These are phyloP conservation scores for Mercurialis annua DNA, from an alignment of 345 rosid species.

Conservation along the genomic window DNA sequence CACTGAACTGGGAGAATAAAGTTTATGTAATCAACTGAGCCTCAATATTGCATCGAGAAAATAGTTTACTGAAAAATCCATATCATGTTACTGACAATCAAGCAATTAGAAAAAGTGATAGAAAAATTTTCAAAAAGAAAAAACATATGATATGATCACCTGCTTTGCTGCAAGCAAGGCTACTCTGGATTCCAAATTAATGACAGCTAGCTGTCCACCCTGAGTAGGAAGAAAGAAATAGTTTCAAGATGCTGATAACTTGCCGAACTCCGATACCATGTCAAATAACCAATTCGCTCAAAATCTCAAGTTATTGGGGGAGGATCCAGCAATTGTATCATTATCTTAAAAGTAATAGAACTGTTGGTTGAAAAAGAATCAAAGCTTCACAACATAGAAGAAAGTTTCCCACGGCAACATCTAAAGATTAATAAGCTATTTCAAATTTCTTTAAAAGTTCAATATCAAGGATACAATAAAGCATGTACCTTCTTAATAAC, in stretches of 20 bases:
- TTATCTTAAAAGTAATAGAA: too few relatives aligned
- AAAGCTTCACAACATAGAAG: background rate
- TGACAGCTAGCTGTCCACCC: conserved; percentile 79
- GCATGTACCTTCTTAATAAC: conserved; percentile 58
- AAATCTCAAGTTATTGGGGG: too few relatives aligned
- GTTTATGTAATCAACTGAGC: too few relatives aligned
- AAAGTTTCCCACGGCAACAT: background rate
- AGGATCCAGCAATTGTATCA: too few relatives aligned
- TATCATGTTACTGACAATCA: too few relatives aligned
- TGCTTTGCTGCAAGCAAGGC: conserved; percentile 86
- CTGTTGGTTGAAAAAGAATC: background rate
- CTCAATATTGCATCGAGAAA: too few relatives aligned
- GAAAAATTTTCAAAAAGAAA: background rate
- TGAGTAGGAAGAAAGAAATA: conserved; percentile 22
- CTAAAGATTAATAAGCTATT: background rate
- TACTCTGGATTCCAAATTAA: conserved; percentile 75
- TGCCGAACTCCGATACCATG: background rate
- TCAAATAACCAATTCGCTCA: too few relatives aligned
- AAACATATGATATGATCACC: conserved; percentile 34
- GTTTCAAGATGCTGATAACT: background rate
- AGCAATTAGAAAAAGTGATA: background rate
- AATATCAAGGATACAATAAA: conserved; percentile 10
- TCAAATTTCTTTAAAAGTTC: conserved; percentile 2
- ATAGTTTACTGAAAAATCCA: too few relatives aligned
- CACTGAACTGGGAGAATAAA: too few relatives aligned